These are phyloP conservation scores for Ganoderma lingzhi DNA, from an alignment of 1,284 basidiomycete genomes.

Conservation along the genomic window DNA sequence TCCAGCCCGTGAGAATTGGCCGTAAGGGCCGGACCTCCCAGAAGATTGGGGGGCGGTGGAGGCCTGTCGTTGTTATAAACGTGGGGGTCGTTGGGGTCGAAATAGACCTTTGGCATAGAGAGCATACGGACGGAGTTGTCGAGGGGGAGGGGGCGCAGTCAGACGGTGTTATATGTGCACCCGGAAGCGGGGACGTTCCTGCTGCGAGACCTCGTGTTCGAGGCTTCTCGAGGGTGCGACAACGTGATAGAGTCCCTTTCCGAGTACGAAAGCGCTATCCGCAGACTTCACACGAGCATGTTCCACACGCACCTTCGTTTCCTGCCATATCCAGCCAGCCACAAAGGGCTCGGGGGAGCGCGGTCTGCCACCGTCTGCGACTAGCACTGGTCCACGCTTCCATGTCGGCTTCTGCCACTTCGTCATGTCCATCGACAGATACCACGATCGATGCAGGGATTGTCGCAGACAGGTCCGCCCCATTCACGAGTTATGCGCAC, in stretches of 20 bases:
- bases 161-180: background rate
- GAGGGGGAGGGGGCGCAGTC: background rate
- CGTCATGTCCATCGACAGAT: background rate
- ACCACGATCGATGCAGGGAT: background rate
- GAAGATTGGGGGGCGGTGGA: background rate
- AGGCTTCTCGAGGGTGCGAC: background rate
- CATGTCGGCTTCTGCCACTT: background rate
- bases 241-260: background rate
- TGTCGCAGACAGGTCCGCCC: background rate
- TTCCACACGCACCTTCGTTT: background rate
- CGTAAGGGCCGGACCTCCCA: background rate
- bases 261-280: constrained; percentile 2
- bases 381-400: background rate
- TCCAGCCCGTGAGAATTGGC: background rate
- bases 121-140: constrained; percentile 1
- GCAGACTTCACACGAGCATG: constrained; percentile 4
- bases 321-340: background rate
- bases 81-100: background rate
- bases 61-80: background rate
- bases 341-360: too few relatives aligned
- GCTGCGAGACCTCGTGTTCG: constrained; percentile 2
- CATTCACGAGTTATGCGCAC: background rate
- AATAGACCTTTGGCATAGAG: background rate
- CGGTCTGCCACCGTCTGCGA: background rate
- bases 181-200: background rate